Base-by-base conservation (phyloP, 805 yeast genomes). In the Ascoidea tarda region DNA sequence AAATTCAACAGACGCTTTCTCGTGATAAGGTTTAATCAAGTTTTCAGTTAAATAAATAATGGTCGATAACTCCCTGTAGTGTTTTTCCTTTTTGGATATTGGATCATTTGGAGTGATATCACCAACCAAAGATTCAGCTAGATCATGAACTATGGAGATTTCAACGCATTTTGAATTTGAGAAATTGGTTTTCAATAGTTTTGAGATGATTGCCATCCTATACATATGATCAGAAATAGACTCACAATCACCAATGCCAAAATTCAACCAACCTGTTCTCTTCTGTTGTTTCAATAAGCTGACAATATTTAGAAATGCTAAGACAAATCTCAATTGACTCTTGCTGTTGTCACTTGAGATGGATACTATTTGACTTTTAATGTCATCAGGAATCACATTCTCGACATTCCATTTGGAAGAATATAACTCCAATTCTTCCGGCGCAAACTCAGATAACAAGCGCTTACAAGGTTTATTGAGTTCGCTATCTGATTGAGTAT, bases 151-250 rank as follows among this genome's bases (percentile, higher is more conserved):
- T 46, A 89, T 71, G 1, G 96, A 89, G 52, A 91, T 89, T 67
- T 85, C 84, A 50, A 82, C 84, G 70, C 96, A 88, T 59, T 78
- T 78, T 55, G 77, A 74, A 32, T 77, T 71, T 66, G 86, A 80
- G 49, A 56, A 52, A 32, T 52, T 49, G 6, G 33, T 42, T 5
- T 55, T 57, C 47, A 87, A 74, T 31, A 88, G 66, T 84, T 89
- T 78, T 28, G 91, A 73, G 47, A 88, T 79, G 21, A 90, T 71
- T 5, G 88, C 80, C 96, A 91, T 90, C 53, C 99, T 74, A 64
- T 91, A 90, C 96, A 90, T 90, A 66, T 91, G 97, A 67, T 90
- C 97, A n/a, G 87, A 77, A 51, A 89, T 88, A 51, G 85, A 78
- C 66, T 88, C 76, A 58, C 75, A 70, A 1, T 65, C 61, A 2